Evolutionary conservation across 192 early-diverging fungal genomes (phyloP), one percentile per base, ranked within the genome.

Genomic region (Gonapodya sp.): DNA sequence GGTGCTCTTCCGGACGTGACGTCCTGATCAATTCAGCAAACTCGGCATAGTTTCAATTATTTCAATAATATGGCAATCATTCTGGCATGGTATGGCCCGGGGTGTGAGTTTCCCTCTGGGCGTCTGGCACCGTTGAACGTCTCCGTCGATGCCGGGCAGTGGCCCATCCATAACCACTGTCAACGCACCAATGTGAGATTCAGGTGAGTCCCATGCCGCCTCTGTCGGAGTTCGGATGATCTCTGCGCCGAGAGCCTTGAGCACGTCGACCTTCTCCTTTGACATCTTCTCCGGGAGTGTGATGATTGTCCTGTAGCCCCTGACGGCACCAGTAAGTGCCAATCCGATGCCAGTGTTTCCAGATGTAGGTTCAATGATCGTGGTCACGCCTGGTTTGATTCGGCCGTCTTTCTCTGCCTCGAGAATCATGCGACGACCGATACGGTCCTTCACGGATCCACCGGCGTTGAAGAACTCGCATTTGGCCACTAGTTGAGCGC

Each of bases 221-320:
- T 99, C 98, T 14, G 98, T 99, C 36, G 98, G 98, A 34, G 98
- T 99, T 81, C 98, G 94, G 81, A 97, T 92, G 84, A 97, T 98
- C 84, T 99, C 96, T 34, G 98, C 96, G 35, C 96, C 97, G 31
- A 99, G 88, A 2, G 95, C 96, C 82, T 98, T 98, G 81, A 99
- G 89, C 1, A 99, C 94, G 85, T 98, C 98, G 30, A 98, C 81
- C 91, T 99, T 99, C 86, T 99, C 98, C 87, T 98, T 94, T 78
- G 93, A 95, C 98, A 99, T 99, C 86, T 99, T 99, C 86, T 99
- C 98, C 33, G 98, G 98, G 33, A 99, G 89, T 16, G 98, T 99
- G 81, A 99, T 99, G 84, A 99, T 97, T 83, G 94, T 92, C 81
- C 93, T 91, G 89, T 99, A 99, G 35, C 98, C 98, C 88, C 97